These are phyloP conservation scores for Chaetomiaceae sp. DNA, from an alignment of 2,329 filamentous ascomycete species.

Conservation along the genomic window DNA sequence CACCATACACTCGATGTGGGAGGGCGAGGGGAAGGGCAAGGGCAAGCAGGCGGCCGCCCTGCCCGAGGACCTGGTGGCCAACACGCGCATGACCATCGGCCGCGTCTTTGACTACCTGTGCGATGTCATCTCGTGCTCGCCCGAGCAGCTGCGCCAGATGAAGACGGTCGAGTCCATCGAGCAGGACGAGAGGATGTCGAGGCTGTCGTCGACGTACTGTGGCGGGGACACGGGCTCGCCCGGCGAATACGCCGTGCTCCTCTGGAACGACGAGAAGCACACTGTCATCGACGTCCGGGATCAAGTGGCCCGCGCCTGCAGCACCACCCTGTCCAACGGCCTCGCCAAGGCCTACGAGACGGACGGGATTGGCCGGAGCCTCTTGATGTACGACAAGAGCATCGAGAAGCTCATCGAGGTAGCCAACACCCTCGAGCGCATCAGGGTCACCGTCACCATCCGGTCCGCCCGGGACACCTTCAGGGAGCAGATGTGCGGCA, in stretches of 20 bases:
- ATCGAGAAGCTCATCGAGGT: slow-evolving; percentile 69
- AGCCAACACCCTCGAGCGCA: slow-evolving; percentile 84
- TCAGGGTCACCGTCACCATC: slow-evolving; percentile 93
- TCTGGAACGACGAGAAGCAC: slow-evolving; percentile 99
- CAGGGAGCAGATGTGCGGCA: slow-evolving; percentile 97
- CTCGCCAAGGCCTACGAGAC: slow-evolving; percentile 77
- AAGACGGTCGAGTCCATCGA: slow-evolving; percentile 80
- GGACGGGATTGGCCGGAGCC: slow-evolving; percentile 79
- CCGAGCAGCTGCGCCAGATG: slow-evolving; percentile 81
- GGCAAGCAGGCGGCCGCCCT: slow-evolving; percentile 54
- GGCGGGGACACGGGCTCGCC: slow-evolving; percentile 59
- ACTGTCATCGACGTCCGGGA: slow-evolving; percentile 86
- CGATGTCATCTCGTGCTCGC: slow-evolving; percentile 96
- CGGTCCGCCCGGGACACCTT: slow-evolving; percentile 92
- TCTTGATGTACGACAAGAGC: slow-evolving; percentile 71
- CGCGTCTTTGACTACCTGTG: slow-evolving; percentile 90
- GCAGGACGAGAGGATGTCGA: slow-evolving; percentile 74
- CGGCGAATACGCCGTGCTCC: slow-evolving; percentile 74
- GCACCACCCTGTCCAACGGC: slow-evolving; percentile 64
- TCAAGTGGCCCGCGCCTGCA: slow-evolving; percentile 86
- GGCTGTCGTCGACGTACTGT: slow-evolving; percentile 72
- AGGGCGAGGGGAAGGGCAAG: slow-evolving; percentile 55
- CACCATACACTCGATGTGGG: slow-evolving; percentile 78
- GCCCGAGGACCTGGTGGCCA: slow-evolving; percentile 69
- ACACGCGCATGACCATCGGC: slow-evolving; percentile 80